phyloP scores from a whole-genome alignment of 2,329 filamentous ascomycete genomes.

The Aschersonia sp. region DNA sequence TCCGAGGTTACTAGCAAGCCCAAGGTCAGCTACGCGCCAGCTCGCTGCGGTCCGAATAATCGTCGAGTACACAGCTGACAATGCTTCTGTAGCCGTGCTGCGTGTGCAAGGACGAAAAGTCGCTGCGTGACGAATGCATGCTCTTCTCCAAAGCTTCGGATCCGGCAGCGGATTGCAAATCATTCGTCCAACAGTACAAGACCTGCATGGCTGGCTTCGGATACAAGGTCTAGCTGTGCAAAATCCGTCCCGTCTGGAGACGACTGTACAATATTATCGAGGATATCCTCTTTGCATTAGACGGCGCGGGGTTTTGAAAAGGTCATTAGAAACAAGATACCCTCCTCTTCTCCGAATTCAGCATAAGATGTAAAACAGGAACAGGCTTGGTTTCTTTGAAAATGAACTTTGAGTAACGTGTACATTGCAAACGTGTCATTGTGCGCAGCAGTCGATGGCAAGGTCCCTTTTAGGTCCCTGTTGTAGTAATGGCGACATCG shows the following conservation, averaged over 20 bases:
- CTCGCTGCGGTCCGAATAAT: too few species aligned
- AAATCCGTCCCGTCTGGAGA: constrained; percentile 1
- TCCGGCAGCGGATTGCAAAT: constrained; percentile 70
- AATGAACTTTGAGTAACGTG: too few species aligned
- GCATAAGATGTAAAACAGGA: neutral
- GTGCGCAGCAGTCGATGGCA: too few species aligned
- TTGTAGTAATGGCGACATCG: too few species aligned
- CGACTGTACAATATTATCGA: neutral
- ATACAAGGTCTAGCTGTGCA: constrained; percentile 47
- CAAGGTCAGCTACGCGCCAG: constrained; percentile 18
- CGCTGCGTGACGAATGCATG: constrained; percentile 93
- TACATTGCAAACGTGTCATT: too few species aligned
- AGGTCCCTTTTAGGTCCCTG: too few species aligned
- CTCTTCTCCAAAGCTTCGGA: constrained; percentile 80
- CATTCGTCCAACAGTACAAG: constrained; percentile 72
- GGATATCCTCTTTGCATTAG: constrained; percentile 1
- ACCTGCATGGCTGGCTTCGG: constrained; percentile 88
- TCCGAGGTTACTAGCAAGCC: constrained; percentile 22
- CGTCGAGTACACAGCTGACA: neutral
- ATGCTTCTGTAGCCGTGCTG: constrained; percentile 62
- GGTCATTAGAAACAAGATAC: constrained; percentile 1
- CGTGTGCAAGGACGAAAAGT: constrained; percentile 92
- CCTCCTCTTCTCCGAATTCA: neutral
- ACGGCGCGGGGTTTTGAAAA: constrained; percentile 5
- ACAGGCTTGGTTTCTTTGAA: too few species aligned